A percentile compares a stretch with the other conserved stretches of the same genome.
Conservation (phyloP, 805 yeast genomes). For the Citeromyces matritensis region DNA sequence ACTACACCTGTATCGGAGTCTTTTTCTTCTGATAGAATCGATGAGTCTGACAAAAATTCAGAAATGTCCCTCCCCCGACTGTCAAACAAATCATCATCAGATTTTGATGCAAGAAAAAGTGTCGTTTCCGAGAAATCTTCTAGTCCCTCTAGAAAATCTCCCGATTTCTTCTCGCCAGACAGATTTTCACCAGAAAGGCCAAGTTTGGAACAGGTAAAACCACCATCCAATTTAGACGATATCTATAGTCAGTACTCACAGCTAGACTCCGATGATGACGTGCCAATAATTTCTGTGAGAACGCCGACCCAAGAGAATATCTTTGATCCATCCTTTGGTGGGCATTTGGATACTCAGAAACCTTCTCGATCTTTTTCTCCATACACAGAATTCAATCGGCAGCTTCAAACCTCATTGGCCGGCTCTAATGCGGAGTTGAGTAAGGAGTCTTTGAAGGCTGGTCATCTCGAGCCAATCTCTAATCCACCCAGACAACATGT, state of each 20-base stretch:
- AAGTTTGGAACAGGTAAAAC: slow-evolving; percentile 1
- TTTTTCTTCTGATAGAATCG: slow-evolving; percentile 1
- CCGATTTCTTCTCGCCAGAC: background rate
- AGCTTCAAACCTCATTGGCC: slow-evolving; percentile 12
- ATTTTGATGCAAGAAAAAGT: no score
- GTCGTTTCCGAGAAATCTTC: background rate
- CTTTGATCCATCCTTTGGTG: slow-evolving; percentile 5
- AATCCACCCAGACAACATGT: no score
- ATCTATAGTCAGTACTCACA: slow-evolving; percentile 5
- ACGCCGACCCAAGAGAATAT: no score
- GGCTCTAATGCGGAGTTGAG: no score
- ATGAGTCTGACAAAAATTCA: slow-evolving; percentile 1
- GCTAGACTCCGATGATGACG: slow-evolving; percentile 2
- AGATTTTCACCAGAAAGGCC: background rate
- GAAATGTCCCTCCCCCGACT: slow-evolving; percentile 2
- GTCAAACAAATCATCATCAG: background rate
- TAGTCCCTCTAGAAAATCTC: slow-evolving; percentile 1
- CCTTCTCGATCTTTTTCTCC: slow-evolving; percentile 12
- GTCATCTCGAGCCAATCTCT: no score
- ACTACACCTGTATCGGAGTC: background rate
- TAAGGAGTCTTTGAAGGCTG: no score
- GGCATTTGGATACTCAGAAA: background rate
- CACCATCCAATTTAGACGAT: slow-evolving; percentile 3
- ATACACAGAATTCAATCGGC: slow-evolving; percentile 16
- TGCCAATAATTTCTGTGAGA: background rate